Evolutionary conservation across 2,329 filamentous ascomycete species (phyloP), one percentile per base, ranked within the genome.

Genomic region (Paracoccidioides lutzii): DNA sequence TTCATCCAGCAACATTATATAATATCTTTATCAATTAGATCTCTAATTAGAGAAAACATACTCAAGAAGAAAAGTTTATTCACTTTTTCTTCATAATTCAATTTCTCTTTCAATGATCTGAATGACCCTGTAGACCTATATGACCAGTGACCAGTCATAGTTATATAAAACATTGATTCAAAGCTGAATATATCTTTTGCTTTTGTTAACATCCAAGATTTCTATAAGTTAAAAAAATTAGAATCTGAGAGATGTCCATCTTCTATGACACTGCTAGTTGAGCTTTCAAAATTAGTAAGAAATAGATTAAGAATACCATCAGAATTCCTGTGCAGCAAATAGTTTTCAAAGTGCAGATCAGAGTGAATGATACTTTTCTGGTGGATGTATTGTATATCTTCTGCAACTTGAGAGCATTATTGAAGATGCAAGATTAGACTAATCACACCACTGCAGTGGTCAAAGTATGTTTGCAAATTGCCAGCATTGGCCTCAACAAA

Each of bases 261-360:
- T n/a, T n/a, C n/a, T n/a, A n/a, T n/a, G n/a, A n/a, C n/a, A n/a
- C 64, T 64, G 55, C 65, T 68, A 46, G 58, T 60, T 12, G 66
- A 67, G 45, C 66, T 65, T 51, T 65, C 65, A 69, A 69, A 57
- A 59, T 69, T 66, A 57, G 63, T 66, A 54, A 69, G 63, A 57
- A 57, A 60, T n/a, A 71, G 54, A 58, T 69, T 63, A 48, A 63
- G 58, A 53, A 60, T 59, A 41, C 52, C 55, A 33, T 53, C 33
- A n/a, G 48, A 54, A 40, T 59, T 63, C 42, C 54, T 59, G 55
- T 70, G 62, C n/a, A 70, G 59, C 15, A 70, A 61, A 54, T 65
- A 61, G 49, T 69, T 69, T 49, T 62, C 59, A 49, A 65, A 64
- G n/a, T 64, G 64, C 46, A 69, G 62, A 59, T 70, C 67, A 10